phyloP scores from a whole-genome alignment of 1,284 basidiomycete genomes.

The Boletus putidus region DNA sequence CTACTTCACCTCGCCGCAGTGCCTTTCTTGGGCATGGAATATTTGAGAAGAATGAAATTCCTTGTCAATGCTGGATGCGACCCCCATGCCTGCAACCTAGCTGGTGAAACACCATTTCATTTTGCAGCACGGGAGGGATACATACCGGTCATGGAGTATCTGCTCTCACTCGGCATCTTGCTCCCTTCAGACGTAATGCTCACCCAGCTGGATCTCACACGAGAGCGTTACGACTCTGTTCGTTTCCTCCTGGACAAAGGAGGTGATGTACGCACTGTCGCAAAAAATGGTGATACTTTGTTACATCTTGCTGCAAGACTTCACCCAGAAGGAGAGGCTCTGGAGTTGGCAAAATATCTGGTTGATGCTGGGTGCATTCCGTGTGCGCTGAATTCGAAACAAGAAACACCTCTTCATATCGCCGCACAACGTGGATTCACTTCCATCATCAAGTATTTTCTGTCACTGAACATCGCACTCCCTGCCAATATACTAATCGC shows the following conservation, averaged over 20 bases:
- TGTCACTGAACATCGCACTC: not conserved
- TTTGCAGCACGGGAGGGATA: not conserved
- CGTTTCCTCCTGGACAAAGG: slow-evolving; percentile 6
- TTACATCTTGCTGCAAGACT: slow-evolving; percentile 1
- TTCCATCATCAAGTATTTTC: not conserved
- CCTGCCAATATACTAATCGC: slow-evolving; percentile 5
- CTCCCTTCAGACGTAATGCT: not conserved
- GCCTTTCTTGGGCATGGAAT: not conserved
- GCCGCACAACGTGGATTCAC: not conserved
- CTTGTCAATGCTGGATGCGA: slow-evolving; percentile 16
- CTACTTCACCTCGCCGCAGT: slow-evolving; percentile 2
- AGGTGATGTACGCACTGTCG: not conserved
- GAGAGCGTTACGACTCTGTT: not conserved
- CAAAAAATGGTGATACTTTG: slow-evolving; percentile 5
- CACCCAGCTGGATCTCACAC: not conserved
- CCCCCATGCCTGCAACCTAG: not conserved
- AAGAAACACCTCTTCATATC: slow-evolving; percentile 5
- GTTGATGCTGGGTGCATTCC: slow-evolving; percentile 1
- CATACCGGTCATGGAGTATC: slow-evolving; percentile 8
- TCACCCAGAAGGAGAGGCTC: not conserved
- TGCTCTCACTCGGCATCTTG: slow-evolving; percentile 2
- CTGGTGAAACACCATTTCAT: not conserved
- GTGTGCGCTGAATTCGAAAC: not conserved
- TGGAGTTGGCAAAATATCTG: not conserved
- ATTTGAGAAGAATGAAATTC: not conserved